Percentiles rank a stretch among this genome's conserved stretches.
phyloP scores from a whole-genome alignment of 495 filamentous ascomycete genomes.

The Pyronema domesticum region DNA sequence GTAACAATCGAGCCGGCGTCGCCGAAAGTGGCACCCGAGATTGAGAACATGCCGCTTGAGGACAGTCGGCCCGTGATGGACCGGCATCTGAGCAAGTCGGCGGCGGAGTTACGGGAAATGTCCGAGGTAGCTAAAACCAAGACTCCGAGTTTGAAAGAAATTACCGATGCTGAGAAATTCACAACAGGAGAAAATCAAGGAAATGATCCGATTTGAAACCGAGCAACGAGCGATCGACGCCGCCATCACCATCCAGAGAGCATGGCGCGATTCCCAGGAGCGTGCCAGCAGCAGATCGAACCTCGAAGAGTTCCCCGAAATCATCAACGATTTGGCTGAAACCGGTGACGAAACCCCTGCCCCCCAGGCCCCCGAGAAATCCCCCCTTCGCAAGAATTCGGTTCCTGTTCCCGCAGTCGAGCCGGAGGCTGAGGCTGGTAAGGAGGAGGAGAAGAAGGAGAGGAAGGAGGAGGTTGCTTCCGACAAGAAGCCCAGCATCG shows the following conservation, averaged over 20 bases:
- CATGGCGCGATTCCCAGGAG: not conserved
- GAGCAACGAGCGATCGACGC: not conserved
- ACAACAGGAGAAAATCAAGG: constrained; percentile 29
- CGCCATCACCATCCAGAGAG: not conserved
- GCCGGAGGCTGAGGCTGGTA: not conserved
- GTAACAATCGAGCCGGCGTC: not conserved
- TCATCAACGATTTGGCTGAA: no score
- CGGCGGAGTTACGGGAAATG: not conserved
- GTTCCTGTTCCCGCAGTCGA: not conserved
- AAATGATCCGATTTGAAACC: constrained; percentile 27
- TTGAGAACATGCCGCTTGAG: not conserved
- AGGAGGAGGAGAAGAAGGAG: not conserved
- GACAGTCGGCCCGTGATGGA: not conserved
- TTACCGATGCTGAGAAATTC: constrained; percentile 28
- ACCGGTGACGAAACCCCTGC: not conserved
- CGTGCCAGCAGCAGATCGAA: not conserved
- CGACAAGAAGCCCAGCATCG: no score
- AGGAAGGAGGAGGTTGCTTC: not conserved
- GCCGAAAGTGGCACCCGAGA: not conserved
- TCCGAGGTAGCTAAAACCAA: constrained; percentile 1
- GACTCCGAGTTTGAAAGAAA: constrained; percentile 24
- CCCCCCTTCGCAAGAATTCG: not conserved
- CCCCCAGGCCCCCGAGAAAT: not conserved
- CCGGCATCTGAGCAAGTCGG: not conserved
- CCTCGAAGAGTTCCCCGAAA: no score